These are phyloP conservation scores for Citrus trifoliata DNA, from an alignment of 345 rosid species.

Conservation along the genomic window DNA sequence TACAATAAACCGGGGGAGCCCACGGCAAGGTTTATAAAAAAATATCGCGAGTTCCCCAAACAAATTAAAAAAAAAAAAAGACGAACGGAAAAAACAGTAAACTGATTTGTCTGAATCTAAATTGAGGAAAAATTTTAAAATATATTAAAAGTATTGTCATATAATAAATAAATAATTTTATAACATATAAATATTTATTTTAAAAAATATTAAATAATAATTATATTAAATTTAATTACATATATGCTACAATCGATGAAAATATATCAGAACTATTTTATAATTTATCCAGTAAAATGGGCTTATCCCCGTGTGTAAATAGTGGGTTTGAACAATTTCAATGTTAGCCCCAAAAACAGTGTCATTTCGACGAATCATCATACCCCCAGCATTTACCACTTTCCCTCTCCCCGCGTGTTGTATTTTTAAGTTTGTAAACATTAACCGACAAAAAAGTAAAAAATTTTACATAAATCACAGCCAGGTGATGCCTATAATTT, in stretches of 20 bases:
- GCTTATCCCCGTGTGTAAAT: not conserved
- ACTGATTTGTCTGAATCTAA: no score
- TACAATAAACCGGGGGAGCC: not conserved
- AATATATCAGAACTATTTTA: no score
- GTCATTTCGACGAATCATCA: not conserved
- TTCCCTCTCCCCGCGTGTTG: not conserved
- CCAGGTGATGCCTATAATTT: slow-evolving; percentile 12
- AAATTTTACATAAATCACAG: not conserved
- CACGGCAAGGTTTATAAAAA: no score
- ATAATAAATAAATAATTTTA: no score
- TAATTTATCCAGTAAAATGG: not conserved
- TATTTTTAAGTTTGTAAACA: not conserved
- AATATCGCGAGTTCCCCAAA: no score
- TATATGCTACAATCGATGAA: accelerated
- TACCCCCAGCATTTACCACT: not conserved
- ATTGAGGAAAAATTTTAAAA: no score
- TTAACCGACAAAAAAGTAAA: not conserved
- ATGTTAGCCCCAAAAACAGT: not conserved
- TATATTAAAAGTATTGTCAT: no score
- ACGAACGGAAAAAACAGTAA: no score
- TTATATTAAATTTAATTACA: no score
- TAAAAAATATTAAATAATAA: no score
- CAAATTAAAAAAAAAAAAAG: no score
- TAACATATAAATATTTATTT: no score
- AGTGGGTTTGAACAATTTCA: not conserved